phyloP scores from a whole-genome alignment of 768 basidiomycete genomes.

The Hericium erinaceus region DNA sequence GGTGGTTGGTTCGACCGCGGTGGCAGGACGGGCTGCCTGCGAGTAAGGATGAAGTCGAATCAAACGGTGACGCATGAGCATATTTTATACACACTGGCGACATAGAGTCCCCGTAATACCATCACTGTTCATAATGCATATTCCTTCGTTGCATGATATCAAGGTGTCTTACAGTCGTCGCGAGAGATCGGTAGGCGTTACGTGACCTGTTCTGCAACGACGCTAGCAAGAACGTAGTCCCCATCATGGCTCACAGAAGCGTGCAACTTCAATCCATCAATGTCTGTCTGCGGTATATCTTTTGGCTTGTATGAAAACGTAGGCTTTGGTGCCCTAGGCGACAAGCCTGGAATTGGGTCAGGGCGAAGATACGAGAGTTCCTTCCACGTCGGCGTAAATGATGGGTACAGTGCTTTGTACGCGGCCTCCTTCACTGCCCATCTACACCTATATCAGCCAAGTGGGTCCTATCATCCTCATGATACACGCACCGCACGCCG shows the following conservation, averaged over 20 bases:
- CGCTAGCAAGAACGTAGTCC: slow-evolving; percentile 62
- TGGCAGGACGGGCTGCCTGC: slow-evolving; percentile 51
- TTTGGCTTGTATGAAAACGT: no score
- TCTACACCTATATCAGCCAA: slow-evolving; percentile 26
- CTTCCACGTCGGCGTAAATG: slow-evolving; percentile 59
- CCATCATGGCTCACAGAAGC: slow-evolving; percentile 79
- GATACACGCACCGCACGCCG: slow-evolving; percentile 53
- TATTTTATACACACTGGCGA: neutral
- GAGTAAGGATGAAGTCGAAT: neutral
- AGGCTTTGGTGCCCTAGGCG: no score
- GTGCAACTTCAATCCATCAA: slow-evolving; percentile 35
- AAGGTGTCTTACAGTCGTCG: no score
- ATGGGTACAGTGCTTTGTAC: slow-evolving; percentile 76
- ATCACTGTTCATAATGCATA: neutral
- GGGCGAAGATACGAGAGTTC: slow-evolving; percentile 36
- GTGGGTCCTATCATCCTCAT: slow-evolving; percentile 1
- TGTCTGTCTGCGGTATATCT: slow-evolving; percentile 4
- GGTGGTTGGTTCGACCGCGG: slow-evolving; percentile 37
- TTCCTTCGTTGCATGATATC: neutral
- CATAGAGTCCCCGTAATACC: no score
- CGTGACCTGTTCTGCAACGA: slow-evolving; percentile 39
- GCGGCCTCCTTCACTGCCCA: slow-evolving; percentile 83
- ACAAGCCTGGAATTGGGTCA: no score
- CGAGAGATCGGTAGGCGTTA: neutral
- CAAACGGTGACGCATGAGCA: neutral